Evolutionary conservation across 768 basidiomycete species (phyloP), one percentile per base, ranked within the genome.

Genomic region (Mycena sanguinolenta): DNA sequence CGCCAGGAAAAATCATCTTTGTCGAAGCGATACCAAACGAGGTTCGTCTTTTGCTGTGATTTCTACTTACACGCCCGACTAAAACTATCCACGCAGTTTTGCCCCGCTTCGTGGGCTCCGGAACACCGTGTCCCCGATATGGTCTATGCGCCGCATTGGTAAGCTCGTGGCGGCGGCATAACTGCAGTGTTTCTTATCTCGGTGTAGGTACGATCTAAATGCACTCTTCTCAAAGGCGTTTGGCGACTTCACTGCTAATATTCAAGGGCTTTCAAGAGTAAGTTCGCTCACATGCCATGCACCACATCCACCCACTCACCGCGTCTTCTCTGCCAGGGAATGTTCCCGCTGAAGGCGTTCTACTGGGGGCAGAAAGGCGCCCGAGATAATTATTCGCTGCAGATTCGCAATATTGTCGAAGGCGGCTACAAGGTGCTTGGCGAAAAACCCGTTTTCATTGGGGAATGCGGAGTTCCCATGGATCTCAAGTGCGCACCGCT

Each of bases 391-490:
- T 99, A 91, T 77, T 81, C 88, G 14, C 79, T 93, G 12, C 97
- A 99, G 75, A 91, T 98, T 38, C 83, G 85, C 10, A 97, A 91
- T 70, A 87, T 98, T 57, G 89, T 95, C 7, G 85, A 93, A 62
- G 84, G 87, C 23, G 92, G 88, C 0, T 90, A 94, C 74, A 79
- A 86, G 36, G 84, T 89, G 4, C 85, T 98, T 0, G 95, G 95
- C 28, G 94, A 96, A 75, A 87, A 81, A 21, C 97, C 97, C 14
- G 89, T 95, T 46, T 80, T 98, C 16, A 88, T 99, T 67, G 97
- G 97, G 23, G 97, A 99, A 79, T 95, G 93, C 71, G 97, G 97
- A 34, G 86, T 98, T 25, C 97, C 97, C 1, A 97, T 99, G 92
- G 98, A 99, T 75, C 90, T 98, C 87, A 98, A 99, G 96, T 96